Conservation (phyloP, 495 filamentous ascomycete genomes). For the Aspergillus hancockii region DNA sequence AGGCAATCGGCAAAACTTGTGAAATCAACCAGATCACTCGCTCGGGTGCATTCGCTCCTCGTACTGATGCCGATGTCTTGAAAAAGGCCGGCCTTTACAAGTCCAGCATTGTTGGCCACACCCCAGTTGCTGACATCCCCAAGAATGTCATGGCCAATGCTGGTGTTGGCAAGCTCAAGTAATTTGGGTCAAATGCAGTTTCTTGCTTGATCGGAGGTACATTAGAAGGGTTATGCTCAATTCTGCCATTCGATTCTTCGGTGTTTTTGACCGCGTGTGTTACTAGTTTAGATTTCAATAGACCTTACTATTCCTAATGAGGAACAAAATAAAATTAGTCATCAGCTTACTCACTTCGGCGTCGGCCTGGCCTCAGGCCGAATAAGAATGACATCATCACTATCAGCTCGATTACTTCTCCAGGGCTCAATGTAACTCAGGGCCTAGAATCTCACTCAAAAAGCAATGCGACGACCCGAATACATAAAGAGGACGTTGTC, state of each 20-base stretch:
- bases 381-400: background rate
- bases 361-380: background rate
- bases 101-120: conserved; percentile 3
- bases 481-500: too few relatives aligned
- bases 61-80: conserved; percentile 13
- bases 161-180: conserved; percentile 17
- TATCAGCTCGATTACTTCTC: background rate
- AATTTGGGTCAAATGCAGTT: background rate
- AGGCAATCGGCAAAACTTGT: conserved; percentile 14
- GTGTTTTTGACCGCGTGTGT: too few relatives aligned
- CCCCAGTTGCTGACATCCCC: conserved; percentile 13
- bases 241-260: background rate
- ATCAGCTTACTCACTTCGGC: background rate
- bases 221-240: background rate
- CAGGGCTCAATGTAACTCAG: too few relatives aligned
- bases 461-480: too few relatives aligned
- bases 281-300: too few relatives aligned
- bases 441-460: too few relatives aligned
- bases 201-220: background rate
- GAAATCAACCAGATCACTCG: conserved; percentile 17
- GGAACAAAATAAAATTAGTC: too few relatives aligned
- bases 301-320: too few relatives aligned
- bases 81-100: background rate
- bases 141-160: conserved; percentile 12
- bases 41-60: conserved; percentile 14